Evolutionary conservation across 2,329 filamentous ascomycete species (phyloP).

Genomic region (Dothistroma pini): DNA sequence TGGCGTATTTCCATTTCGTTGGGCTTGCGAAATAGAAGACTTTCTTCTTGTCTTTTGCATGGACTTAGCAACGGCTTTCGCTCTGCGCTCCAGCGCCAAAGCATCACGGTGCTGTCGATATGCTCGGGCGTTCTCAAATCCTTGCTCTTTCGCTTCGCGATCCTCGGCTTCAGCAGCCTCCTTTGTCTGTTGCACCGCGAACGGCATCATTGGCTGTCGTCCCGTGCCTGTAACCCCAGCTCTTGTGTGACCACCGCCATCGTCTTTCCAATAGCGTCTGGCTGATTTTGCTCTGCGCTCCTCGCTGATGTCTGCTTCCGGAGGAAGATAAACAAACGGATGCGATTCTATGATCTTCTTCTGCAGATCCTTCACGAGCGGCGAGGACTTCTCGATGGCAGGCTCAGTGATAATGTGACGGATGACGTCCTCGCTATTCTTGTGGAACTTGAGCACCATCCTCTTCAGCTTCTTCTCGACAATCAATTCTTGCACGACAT

Average conservation of each 20-base stretch:
- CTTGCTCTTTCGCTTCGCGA: neutral
- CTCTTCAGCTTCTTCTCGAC: conserved; percentile 51
- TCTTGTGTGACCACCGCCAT: neutral
- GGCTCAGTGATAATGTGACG: conserved; percentile 50
- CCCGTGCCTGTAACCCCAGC: neutral
- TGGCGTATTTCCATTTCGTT: neutral
- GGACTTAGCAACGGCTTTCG: neutral
- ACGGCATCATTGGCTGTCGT: neutral
- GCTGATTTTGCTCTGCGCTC: conserved; percentile 11
- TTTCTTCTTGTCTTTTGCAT: neutral
- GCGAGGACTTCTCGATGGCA: conserved; percentile 44
- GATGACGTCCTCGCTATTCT: conserved; percentile 47
- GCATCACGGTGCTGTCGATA: conserved; percentile 1
- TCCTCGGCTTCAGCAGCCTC: neutral
- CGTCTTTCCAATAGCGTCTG: neutral
- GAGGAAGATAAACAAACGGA: conserved; percentile 44
- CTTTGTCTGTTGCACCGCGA: conserved; percentile 3
- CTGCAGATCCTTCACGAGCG: conserved; percentile 48
- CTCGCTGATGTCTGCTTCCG: conserved; percentile 39
- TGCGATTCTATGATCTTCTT: conserved; percentile 48
- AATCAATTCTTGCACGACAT: conserved; percentile 49
- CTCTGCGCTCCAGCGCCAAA: neutral
- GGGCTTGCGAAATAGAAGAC: neutral
- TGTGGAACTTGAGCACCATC: conserved; percentile 50
- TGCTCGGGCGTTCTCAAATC: neutral